A percentile compares a stretch with the other conserved stretches of the same genome.
These are phyloP conservation scores for Asclepias syriaca DNA, from an alignment of 257 asterid species.

Conservation along the genomic window DNA sequence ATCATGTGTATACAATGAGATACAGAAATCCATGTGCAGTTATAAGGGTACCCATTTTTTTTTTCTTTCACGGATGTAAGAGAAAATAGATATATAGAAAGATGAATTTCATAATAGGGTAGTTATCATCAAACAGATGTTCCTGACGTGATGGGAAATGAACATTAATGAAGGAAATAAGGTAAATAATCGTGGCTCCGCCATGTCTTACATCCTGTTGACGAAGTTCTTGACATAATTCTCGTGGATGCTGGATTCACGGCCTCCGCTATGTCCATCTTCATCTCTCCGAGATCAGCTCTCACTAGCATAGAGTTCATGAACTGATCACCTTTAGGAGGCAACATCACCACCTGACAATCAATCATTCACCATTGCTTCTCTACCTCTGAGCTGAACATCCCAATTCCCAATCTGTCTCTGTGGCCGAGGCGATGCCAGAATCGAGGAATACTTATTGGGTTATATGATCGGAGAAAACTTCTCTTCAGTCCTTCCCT, in stretches of 20 bases:
- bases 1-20: background rate
- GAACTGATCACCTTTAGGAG: conserved; percentile 15
- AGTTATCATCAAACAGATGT: background rate
- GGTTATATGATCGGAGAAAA: too few species aligned
- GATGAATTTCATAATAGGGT: background rate
- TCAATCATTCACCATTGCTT: conserved; percentile 42
- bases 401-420: conserved; percentile 30
- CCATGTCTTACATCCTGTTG: conserved; percentile 25
- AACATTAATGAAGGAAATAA: too few species aligned
- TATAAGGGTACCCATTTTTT: background rate
- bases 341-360: conserved; percentile 45
- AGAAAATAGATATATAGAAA: background rate
- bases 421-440: too few species aligned
- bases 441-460: too few species aligned
- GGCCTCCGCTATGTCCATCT: conserved; percentile 36
- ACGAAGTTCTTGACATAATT: conserved; percentile 32
- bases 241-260: conserved; percentile 28
- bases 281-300: conserved; percentile 47
- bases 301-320: conserved; percentile 39
- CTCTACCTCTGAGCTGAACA: conserved; percentile 48
- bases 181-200: background rate
- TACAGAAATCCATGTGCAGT: background rate
- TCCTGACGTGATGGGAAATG: too few species aligned
- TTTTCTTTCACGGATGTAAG: background rate
- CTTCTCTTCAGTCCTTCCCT: too few species aligned